Evolutionary conservation across 345 rosid genomes (phyloP).

Genomic region (Brassica nigra): DNA sequence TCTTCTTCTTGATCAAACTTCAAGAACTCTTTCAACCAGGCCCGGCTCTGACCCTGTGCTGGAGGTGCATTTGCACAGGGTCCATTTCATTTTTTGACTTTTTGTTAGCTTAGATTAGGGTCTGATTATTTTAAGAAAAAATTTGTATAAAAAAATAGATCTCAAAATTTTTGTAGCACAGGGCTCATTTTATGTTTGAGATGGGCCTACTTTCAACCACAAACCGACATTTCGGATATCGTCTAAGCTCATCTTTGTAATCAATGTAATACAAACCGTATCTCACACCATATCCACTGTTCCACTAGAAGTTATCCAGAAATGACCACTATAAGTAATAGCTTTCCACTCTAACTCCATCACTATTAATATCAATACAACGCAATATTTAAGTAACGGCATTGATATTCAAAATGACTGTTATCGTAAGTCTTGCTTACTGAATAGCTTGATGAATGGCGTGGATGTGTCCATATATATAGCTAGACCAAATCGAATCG

Average conservation of each 20-base stretch:
- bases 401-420: background rate
- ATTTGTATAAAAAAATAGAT: too few species aligned
- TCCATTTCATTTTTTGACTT: too few species aligned
- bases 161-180: too few species aligned
- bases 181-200: too few species aligned
- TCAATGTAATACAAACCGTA: constrained; percentile 60
- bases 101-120: too few species aligned
- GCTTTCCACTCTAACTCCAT: constrained; percentile 54
- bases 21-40: constrained; percentile 63
- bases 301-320: constrained; percentile 65
- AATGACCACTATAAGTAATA: constrained; percentile 59
- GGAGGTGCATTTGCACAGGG: too few species aligned
- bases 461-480: constrained; percentile 27
- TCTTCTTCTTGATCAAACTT: constrained; percentile 30
- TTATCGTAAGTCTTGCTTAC: constrained; percentile 26
- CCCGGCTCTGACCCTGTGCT: too few species aligned
- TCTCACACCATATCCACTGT: constrained; percentile 51
- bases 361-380: constrained; percentile 25
- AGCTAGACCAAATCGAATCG: too few species aligned
- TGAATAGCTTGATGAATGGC: constrained; percentile 39
- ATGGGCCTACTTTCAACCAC: constrained; percentile 64
- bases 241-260: constrained; percentile 48
- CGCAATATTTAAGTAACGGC: background rate
- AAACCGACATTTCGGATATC: constrained; percentile 58
- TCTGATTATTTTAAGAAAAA: too few species aligned